Conservation (phyloP, 2,329 filamentous ascomycete genomes). For the Pezicula carpinea region DNA sequence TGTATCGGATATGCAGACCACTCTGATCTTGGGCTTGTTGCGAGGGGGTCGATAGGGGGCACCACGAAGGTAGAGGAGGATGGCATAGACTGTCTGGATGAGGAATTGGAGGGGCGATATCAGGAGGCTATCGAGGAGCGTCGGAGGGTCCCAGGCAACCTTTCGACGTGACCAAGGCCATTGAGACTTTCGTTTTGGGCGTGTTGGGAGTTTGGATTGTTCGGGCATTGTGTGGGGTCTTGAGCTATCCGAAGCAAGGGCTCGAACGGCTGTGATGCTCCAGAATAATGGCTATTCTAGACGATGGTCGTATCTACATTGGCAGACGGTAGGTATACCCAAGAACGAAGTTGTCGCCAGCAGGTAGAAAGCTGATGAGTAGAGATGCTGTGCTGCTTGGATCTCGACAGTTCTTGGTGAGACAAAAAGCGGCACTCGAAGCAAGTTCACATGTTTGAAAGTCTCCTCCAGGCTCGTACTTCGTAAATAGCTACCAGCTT, state of each 20-base stretch:
- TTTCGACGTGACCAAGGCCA: slow-evolving; percentile 26
- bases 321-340: too few relatives aligned
- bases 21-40: slow-evolving; percentile 54
- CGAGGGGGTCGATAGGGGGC: slow-evolving; percentile 54
- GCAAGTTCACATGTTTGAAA: too few relatives aligned
- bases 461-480: too few relatives aligned
- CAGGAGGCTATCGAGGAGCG: slow-evolving; percentile 58
- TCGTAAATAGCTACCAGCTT: too few relatives aligned
- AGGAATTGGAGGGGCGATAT: slow-evolving; percentile 64
- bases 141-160: slow-evolving; percentile 25
- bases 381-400: too few relatives aligned
- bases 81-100: slow-evolving; percentile 56
- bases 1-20: slow-evolving; percentile 90
- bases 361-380: too few relatives aligned
- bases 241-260: not conserved
- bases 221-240: not conserved
- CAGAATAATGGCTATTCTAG: too few relatives aligned
- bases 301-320: too few relatives aligned
- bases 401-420: too few relatives aligned
- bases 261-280: not conserved
- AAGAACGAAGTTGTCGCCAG: too few relatives aligned
- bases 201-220: not conserved
- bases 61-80: slow-evolving; percentile 65
- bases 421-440: too few relatives aligned
- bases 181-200: slow-evolving; percentile 8